A percentile compares a stretch with the other conserved stretches of the same genome.
Conservation (phyloP, 2,329 filamentous ascomycete species). For the Plenodomus biglobosus region DNA sequence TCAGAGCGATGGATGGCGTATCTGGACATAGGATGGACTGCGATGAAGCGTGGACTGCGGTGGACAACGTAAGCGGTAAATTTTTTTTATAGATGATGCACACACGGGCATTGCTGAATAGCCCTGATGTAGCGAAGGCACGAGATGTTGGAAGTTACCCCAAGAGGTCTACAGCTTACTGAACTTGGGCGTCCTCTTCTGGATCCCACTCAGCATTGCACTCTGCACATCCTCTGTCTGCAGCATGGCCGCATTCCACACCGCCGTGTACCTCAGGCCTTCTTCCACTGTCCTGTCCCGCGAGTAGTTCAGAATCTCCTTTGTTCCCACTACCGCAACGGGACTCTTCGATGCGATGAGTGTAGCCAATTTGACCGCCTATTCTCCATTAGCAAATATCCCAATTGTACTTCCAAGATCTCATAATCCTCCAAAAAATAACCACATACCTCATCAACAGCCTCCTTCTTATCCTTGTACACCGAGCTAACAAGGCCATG, state of each 20-base stretch:
- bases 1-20: too few relatives aligned
- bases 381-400: neutral
- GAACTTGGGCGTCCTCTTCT: conserved; percentile 79
- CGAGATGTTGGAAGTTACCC: too few relatives aligned
- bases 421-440: neutral
- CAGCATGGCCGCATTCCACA: conserved; percentile 84
- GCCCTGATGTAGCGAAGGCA: too few relatives aligned
- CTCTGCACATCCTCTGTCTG: conserved; percentile 76
- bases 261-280: conserved; percentile 76
- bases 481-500: conserved; percentile 72
- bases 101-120: too few relatives aligned
- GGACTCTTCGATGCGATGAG: conserved; percentile 80
- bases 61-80: too few relatives aligned
- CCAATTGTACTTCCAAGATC: neutral
- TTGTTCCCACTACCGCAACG: conserved; percentile 82
- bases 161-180: conserved; percentile 68
- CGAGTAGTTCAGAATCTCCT: conserved; percentile 80
- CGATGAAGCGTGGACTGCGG: too few relatives aligned
- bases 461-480: conserved; percentile 60
- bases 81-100: too few relatives aligned
- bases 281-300: conserved; percentile 77
- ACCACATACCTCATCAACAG: conserved; percentile 53
- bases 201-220: conserved; percentile 73
- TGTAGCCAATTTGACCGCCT: conserved; percentile 63
- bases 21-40: too few relatives aligned